Conservation (phyloP, 257 asterid species). For the Solanum dulcamara region DNA sequence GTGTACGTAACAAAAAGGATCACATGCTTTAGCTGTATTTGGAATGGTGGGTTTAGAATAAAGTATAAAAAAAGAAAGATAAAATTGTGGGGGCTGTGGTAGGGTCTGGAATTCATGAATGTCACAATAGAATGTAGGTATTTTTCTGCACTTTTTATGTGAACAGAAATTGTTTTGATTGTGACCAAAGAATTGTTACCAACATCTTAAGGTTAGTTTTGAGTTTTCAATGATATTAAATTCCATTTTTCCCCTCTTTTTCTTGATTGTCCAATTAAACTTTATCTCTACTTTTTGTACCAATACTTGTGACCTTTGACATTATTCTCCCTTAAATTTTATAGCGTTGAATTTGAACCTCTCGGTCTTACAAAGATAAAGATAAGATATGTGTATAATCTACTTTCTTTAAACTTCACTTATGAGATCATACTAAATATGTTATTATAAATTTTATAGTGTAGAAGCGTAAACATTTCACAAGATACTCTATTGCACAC, state of each 20-base stretch:
- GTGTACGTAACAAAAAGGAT: not conserved
- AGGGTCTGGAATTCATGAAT: not conserved
- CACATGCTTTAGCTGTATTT: slow-evolving; percentile 5
- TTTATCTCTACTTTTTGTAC: not conserved
- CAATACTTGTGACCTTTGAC: not conserved
- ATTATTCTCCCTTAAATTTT: not conserved
- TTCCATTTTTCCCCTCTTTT: not conserved
- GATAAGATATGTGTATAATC: too few relatives aligned
- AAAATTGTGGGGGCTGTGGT: not conserved
- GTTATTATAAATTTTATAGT: not conserved
- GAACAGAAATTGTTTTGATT: not conserved
- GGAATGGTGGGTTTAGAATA: slow-evolving; percentile 1
- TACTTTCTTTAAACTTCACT: too few relatives aligned
- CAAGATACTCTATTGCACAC: not conserved
- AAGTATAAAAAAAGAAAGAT: not conserved
- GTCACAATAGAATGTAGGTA: not conserved
- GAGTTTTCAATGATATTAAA: not conserved
- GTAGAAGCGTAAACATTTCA: not conserved
- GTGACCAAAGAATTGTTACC: not conserved
- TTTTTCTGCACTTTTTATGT: not conserved
- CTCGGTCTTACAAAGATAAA: too few relatives aligned
- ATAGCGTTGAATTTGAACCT: too few relatives aligned
- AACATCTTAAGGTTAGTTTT: not conserved
- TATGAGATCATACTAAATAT: too few relatives aligned
- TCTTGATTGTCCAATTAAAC: not conserved